Conservation (phyloP, 2,329 filamentous ascomycete species). For the Claviceps africana region DNA sequence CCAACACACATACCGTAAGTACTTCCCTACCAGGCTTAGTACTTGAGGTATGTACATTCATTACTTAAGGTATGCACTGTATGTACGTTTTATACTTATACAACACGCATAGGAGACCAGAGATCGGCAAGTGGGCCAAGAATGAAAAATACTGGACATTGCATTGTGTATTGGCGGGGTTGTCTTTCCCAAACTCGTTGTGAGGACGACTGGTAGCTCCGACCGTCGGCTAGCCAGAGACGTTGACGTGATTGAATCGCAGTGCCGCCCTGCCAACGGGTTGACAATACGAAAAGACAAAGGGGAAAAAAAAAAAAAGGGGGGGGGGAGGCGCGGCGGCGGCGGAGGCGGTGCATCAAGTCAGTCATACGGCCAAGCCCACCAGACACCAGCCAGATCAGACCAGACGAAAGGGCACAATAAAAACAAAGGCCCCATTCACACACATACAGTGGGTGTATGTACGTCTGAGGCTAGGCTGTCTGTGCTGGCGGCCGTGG, state of each 20-base stretch:
- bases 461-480: background rate
- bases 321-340: background rate
- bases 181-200: background rate
- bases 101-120: no score
- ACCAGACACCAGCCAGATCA: background rate
- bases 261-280: background rate
- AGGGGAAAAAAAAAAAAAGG: background rate
- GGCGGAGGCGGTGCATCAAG: background rate
- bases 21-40: no score
- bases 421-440: background rate
- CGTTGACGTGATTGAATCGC: background rate
- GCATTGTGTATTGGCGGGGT: no score
- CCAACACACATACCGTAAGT: no score
- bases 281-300: background rate
- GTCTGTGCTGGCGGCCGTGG: background rate
- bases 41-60: no score
- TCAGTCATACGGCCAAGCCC: background rate
- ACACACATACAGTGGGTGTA: no score
- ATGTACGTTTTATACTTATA: no score
- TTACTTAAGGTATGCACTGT: no score
- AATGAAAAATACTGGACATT: no score
- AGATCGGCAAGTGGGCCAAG: no score
- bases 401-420: background rate
- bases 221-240: background rate
- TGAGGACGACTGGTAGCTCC: background rate